A percentile compares a stretch with the other conserved stretches of the same genome.
These are phyloP conservation scores for Cryptococcus sp. DNA, from an alignment of 1,284 basidiomycete species.

Conservation along the genomic window DNA sequence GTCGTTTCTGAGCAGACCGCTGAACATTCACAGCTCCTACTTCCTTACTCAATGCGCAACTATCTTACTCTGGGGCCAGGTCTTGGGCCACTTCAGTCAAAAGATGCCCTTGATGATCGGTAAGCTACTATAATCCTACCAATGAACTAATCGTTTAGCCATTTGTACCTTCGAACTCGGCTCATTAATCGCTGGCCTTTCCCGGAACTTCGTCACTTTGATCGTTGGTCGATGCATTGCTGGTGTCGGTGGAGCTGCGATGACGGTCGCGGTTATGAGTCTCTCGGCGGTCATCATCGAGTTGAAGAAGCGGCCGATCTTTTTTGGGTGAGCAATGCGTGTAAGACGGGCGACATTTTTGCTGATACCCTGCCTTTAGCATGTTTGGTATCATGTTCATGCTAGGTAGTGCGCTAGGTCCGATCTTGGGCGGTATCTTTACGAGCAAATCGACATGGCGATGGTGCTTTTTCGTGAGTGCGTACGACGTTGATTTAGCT, in stretches of 20 bases:
- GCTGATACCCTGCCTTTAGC: not conserved
- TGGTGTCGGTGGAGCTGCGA: slow-evolving; percentile 14
- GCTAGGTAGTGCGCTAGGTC: slow-evolving; percentile 3
- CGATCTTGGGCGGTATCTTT: slow-evolving; percentile 1
- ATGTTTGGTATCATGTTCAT: slow-evolving; percentile 14
- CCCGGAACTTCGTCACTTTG: slow-evolving; percentile 13
- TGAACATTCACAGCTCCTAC: slow-evolving; percentile 7
- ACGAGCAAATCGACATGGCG: slow-evolving; percentile 8
- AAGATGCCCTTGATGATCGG: slow-evolving; percentile 11
- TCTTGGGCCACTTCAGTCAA: slow-evolving; percentile 7
- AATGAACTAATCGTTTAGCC: slow-evolving; percentile 1
- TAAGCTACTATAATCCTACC: not conserved
- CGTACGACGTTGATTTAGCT: not conserved
- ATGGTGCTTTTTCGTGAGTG: slow-evolving; percentile 14
- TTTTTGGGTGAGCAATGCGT: slow-evolving; percentile 11
- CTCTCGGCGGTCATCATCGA: slow-evolving; percentile 10
- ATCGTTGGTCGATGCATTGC: slow-evolving; percentile 12
- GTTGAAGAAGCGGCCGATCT: slow-evolving; percentile 12
- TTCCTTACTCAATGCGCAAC: slow-evolving; percentile 17
- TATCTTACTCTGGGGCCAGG: slow-evolving; percentile 14
- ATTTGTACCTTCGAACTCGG: slow-evolving; percentile 13
- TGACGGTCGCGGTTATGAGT: slow-evolving; percentile 14
- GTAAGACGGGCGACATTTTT: not conserved
- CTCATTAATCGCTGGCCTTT: slow-evolving; percentile 14
- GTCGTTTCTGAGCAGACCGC: not conserved